Evolutionary conservation across 768 basidiomycete species (phyloP).

Genomic region (Rhizopogon vinicolor): DNA sequence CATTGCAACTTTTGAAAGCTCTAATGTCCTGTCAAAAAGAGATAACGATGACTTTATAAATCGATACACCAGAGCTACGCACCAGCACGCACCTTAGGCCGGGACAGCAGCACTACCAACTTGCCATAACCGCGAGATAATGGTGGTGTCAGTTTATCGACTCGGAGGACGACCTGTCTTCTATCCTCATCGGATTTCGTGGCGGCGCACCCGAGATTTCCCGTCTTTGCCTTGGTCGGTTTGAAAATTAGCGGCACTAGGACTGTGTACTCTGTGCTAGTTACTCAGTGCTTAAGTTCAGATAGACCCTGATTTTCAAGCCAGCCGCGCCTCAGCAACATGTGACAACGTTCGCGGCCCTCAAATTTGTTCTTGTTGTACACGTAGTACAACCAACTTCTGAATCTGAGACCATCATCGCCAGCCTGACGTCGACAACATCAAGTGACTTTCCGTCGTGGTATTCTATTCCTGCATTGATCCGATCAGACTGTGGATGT

Average conservation of each 20-base stretch:
- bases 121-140: not conserved
- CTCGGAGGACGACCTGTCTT: not conserved
- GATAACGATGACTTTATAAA: not conserved
- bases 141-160: not conserved
- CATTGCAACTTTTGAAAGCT: not conserved
- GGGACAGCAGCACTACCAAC: not conserved
- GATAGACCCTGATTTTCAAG: too few relatives aligned
- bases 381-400: not conserved
- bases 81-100: too few relatives aligned
- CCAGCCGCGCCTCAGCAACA: too few relatives aligned
- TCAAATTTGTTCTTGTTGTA: not conserved
- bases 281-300: too few relatives aligned
- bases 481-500: too few relatives aligned
- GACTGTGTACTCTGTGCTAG: too few relatives aligned
- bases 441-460: not conserved
- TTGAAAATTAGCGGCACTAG: too few relatives aligned
- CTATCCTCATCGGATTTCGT: too few relatives aligned
- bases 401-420: not conserved
- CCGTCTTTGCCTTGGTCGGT: too few relatives aligned
- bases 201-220: too few relatives aligned
- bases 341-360: too few relatives aligned
- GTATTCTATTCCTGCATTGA: not conserved
- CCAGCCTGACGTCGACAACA: not conserved
- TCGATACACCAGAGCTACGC: not conserved
- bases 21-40: too few relatives aligned